phyloP scores from a whole-genome alignment of 495 filamentous ascomycete species.

The Amphirosellinia nigrospora region DNA sequence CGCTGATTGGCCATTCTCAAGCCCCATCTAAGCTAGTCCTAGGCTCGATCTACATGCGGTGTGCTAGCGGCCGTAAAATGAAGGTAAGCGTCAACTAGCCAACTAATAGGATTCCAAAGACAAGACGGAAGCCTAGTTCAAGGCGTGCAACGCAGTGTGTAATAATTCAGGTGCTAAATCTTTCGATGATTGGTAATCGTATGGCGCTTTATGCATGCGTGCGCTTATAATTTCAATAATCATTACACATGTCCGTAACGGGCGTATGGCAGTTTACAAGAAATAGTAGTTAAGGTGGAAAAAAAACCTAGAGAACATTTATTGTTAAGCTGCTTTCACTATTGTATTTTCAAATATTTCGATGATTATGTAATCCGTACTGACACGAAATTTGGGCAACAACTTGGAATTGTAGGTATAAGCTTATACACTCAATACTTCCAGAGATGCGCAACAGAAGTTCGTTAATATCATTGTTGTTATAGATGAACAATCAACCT shows the following conservation, averaged over 20 bases:
- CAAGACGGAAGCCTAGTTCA: background rate
- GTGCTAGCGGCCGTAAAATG: background rate
- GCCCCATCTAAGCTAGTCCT: background rate
- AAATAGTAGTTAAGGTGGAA: background rate
- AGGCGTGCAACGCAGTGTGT: background rate
- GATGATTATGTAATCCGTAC: background rate
- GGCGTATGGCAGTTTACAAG: background rate
- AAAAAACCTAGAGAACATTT: background rate
- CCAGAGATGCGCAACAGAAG: background rate
- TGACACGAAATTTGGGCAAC: background rate
- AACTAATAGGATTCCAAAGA: slow-evolving; percentile 4
- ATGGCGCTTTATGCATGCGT: background rate
- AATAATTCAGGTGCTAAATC: background rate
- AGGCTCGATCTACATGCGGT: background rate
- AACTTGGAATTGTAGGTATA: background rate
- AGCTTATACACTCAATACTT: background rate
- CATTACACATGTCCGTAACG: background rate
- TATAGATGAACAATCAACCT: background rate
- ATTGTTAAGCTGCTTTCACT: background rate
- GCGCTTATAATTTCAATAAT: background rate
- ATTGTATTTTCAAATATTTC: background rate
- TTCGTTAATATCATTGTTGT: background rate
- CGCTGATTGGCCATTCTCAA: background rate
- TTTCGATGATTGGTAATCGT: background rate
- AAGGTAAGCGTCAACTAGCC: background rate